Evolutionary conservation across 495 filamentous ascomycete species (phyloP), one percentile per base, ranked within the genome.

Genomic region (Barbatosphaeria neglecta): DNA sequence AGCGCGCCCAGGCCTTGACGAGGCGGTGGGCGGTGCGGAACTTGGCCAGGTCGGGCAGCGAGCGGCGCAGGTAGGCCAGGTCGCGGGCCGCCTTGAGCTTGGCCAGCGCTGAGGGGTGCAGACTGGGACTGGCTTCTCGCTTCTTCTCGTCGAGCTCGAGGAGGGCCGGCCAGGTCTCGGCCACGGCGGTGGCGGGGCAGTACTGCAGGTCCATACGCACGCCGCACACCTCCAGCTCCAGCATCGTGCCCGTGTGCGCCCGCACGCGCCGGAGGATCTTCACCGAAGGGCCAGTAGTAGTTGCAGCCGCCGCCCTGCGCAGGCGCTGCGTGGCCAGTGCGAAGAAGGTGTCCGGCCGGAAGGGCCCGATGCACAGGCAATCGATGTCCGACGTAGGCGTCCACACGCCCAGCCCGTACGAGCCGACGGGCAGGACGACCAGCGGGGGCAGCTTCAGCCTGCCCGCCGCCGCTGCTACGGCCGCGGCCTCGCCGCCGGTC

Each of bases 191-290:
- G 6, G 77, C 70, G 0, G 76, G 66, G 53, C 77, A 80, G 54
- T 81, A 81, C 43, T 80, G 77, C 45, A 82, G 56, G 53, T 80
- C 73, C 45, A 80, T 62, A 43, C 62, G 75, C 49, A 81, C 63
- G 28, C 53, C 60, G 6, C 53, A 50, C 22, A 78, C 60, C 42
- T 70, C 65, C 4, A 81, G 55, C 50, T 80, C 74, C 22, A 81
- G 60, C 66, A 78, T 76, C 13, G 69, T 73, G 8, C 72, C 75
- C 7, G 67, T 64, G 31, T 69, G 58, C 13, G 74, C 69, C 27
- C 71, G 62, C 17, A 79, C 72, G 44, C 66, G 67, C 33, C 75
- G 68, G 15, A 80, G 54, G 25, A 80, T 62, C 43, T 58, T 66
- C 41, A 81, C 54, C n/a, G n/a, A n/a, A n/a, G n/a, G 4, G 63